Percentiles rank a stretch among this genome's conserved stretches.
phyloP scores from a whole-genome alignment of 495 filamentous ascomycete genomes.

The Recurvomyces mirabilis region DNA sequence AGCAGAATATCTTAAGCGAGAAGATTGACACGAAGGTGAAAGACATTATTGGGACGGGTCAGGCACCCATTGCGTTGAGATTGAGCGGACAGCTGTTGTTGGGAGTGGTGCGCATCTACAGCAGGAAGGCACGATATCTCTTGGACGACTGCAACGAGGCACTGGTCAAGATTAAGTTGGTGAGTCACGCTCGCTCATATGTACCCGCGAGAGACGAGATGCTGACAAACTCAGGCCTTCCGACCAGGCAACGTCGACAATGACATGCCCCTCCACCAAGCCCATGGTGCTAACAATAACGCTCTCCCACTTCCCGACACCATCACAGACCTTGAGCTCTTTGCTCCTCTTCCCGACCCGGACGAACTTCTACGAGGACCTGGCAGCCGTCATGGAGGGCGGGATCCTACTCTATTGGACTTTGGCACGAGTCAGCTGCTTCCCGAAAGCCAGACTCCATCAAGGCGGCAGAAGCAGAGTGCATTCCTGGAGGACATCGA shows the following conservation, averaged over 20 bases:
- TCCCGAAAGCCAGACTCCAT: conserved; percentile 12
- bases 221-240: conserved; percentile 43
- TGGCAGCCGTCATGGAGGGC: conserved; percentile 14
- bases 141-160: conserved; percentile 97
- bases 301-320: conserved; percentile 60
- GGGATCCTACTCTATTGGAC: conserved; percentile 28
- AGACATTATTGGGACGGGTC: conserved; percentile 85
- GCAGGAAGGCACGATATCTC: conserved; percentile 88
- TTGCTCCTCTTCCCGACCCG: conserved; percentile 38
- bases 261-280: conserved; percentile 36
- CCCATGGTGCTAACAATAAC: conserved; percentile 35
- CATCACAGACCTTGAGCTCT: conserved; percentile 78
- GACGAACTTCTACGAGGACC: conserved; percentile 27
- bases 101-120: conserved; percentile 94
- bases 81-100: conserved; percentile 87
- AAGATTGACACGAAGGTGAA: conserved; percentile 87
- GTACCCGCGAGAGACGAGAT: too few species aligned
- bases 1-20: conserved; percentile 82
- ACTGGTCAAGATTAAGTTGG: conserved; percentile 96
- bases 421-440: conserved; percentile 31
- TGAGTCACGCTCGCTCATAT: too few species aligned
- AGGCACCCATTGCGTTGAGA: conserved; percentile 89
- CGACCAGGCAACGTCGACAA: conserved; percentile 44
- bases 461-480: conserved; percentile 3
- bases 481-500: conserved; percentile 42